Percentiles rank a stretch among this genome's conserved stretches.
These are phyloP conservation scores for Kwoniella bestiolae DNA, from an alignment of 768 basidiomycete genomes.

Conservation along the genomic window DNA sequence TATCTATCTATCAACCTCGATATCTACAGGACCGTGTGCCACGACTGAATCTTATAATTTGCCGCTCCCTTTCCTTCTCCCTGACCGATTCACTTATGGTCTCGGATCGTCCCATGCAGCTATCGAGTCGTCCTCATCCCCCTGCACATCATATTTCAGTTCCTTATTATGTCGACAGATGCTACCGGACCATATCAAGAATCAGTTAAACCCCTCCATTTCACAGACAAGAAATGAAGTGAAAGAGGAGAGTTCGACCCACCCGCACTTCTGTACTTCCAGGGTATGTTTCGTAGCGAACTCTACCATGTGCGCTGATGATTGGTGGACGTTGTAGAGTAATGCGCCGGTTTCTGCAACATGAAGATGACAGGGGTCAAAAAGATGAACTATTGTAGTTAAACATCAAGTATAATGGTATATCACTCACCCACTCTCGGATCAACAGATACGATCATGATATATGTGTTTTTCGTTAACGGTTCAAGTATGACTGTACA, in stretches of 20 bases:
- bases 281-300: constrained; percentile 58
- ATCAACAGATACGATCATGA: constrained; percentile 85
- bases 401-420: not conserved
- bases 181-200: constrained; percentile 13
- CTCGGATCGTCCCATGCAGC: constrained; percentile 46
- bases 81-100: not conserved
- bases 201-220: not conserved
- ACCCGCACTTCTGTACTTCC: constrained; percentile 50
- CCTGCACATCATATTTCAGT: constrained; percentile 44
- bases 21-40: too few relatives aligned
- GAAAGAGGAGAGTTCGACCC: too few relatives aligned
- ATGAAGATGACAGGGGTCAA: constrained; percentile 3
- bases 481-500: constrained; percentile 68
- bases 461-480: constrained; percentile 90
- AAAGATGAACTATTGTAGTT: not conserved
- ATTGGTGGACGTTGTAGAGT: constrained; percentile 83
- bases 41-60: too few relatives aligned
- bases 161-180: constrained; percentile 42
- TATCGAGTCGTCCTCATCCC: constrained; percentile 42
- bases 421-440: constrained; percentile 74
- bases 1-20: too few relatives aligned
- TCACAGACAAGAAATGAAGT: not conserved
- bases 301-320: constrained; percentile 84
- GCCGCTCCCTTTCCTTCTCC: too few relatives aligned
- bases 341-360: constrained; percentile 80